Conservation (phyloP, 768 basidiomycete species). For the Phaffia australis region DNA sequence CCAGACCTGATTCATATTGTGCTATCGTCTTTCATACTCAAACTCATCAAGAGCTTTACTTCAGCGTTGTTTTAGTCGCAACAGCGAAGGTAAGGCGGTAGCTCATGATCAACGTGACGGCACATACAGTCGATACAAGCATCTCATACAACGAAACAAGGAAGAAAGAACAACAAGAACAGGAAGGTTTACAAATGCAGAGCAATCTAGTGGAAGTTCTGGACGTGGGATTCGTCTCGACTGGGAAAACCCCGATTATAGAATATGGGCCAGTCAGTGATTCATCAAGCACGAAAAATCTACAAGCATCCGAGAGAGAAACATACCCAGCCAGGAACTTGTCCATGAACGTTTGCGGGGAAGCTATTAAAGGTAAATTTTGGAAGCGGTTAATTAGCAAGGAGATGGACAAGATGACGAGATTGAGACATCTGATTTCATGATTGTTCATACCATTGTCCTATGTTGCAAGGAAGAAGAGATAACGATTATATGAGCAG, state of each 20-base stretch:
- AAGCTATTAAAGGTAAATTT: neutral
- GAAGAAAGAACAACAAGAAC: too few species aligned
- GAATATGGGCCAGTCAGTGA: neutral
- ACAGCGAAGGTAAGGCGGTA: too few species aligned
- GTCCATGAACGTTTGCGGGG: slow-evolving; percentile 23
- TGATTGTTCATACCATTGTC: neutral
- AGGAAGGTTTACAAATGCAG: too few species aligned
- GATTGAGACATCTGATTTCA: neutral
- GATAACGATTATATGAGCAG: neutral
- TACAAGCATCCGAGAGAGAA: neutral
- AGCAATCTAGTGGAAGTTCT: slow-evolving; percentile 7
- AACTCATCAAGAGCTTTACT: too few species aligned
- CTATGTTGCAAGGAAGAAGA: neutral
- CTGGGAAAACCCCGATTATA: neutral
- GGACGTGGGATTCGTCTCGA: slow-evolving; percentile 1
- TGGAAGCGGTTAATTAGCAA: neutral
- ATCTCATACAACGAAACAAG: too few species aligned
- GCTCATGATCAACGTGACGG: too few species aligned
- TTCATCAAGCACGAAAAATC: neutral
- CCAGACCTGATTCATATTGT: too few species aligned
- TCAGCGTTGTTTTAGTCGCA: too few species aligned
- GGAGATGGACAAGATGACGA: too few species aligned
- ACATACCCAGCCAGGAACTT: slow-evolving; percentile 24
- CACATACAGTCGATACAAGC: too few species aligned
- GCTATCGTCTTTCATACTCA: too few species aligned